These are phyloP conservation scores for Aspergillus clavatus DNA, from an alignment of 2,329 filamentous ascomycete genomes.

Conservation along the genomic window DNA sequence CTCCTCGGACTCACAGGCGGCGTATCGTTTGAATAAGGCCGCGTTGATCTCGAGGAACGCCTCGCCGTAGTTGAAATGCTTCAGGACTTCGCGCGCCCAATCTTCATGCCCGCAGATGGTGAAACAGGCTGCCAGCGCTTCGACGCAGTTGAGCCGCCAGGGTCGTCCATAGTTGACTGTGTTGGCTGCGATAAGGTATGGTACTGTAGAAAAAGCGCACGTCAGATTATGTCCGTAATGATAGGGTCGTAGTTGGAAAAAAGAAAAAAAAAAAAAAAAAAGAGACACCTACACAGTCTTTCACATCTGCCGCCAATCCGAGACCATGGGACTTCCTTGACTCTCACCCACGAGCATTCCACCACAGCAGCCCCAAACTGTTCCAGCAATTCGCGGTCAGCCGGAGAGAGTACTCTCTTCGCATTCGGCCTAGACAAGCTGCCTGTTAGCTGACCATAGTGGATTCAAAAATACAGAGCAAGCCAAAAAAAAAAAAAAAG, in stretches of 20 bases:
- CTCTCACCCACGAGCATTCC: conserved; percentile 93
- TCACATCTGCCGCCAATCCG: conserved; percentile 93
- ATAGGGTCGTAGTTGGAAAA: not conserved
- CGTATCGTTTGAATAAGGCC: conserved; percentile 75
- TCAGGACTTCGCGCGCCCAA: conserved; percentile 80
- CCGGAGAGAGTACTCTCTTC: conserved; percentile 75
- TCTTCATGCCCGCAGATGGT: conserved; percentile 86
- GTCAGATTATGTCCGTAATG: not conserved
- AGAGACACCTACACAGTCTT: conserved; percentile 53
- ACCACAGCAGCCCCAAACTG: conserved; percentile 92
- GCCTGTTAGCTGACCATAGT: too few species aligned
- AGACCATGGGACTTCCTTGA: conserved; percentile 83
- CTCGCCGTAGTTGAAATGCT: conserved; percentile 80
- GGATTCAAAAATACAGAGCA: too few species aligned
- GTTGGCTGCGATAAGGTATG: conserved; percentile 94
- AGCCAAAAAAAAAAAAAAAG: too few species aligned
- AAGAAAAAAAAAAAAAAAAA: too few species aligned
- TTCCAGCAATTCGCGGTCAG: conserved; percentile 75
- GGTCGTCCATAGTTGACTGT: conserved; percentile 96
- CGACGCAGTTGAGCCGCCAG: conserved; percentile 91
- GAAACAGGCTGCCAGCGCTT: conserved; percentile 88
- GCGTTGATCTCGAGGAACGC: conserved; percentile 90
- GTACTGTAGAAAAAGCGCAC: conserved; percentile 46
- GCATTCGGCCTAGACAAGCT: conserved; percentile 66
- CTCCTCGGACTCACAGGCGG: conserved; percentile 73